phyloP scores from a whole-genome alignment of 2,329 filamentous ascomycete genomes.

The Penicillium sp. region DNA sequence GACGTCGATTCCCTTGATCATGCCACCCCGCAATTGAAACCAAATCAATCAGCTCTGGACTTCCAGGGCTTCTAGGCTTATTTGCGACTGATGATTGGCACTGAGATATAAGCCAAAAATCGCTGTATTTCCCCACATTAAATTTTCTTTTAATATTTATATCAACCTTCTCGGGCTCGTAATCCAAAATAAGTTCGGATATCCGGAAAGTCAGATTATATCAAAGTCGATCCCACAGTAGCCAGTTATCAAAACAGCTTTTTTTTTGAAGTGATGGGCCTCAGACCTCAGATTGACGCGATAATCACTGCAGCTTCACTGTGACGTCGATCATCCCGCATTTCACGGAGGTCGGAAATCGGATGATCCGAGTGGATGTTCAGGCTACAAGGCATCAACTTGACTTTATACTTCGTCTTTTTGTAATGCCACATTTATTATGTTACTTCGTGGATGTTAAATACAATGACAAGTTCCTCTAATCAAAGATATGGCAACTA shows the following conservation, averaged over 20 bases:
- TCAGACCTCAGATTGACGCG: constrained; percentile 6
- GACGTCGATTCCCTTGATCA: constrained; percentile 31
- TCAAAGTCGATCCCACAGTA: neutral
- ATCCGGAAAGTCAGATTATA: neutral
- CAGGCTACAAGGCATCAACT: constrained; percentile 18
- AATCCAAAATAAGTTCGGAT: neutral
- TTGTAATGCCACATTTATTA: neutral
- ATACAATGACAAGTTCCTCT: too few species aligned
- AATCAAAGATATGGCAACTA: rapidly evolving
- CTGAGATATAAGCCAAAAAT: neutral
- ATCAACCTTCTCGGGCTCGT: neutral
- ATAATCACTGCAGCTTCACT: constrained; percentile 3
- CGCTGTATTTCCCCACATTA: neutral
- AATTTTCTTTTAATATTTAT: neutral
- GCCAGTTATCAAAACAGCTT: neutral
- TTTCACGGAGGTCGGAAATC: constrained; percentile 12
- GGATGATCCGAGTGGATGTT: constrained; percentile 14
- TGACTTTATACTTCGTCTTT: neutral
- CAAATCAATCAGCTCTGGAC: neutral
- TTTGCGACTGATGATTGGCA: neutral
- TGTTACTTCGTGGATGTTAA: neutral
- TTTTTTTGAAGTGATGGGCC: neutral
- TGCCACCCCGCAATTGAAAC: constrained; percentile 19
- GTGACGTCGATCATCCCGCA: constrained; percentile 31
- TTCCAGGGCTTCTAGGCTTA: neutral